Evolutionary conservation across 352 stramenopile genomes (phyloP).

Genomic region (Phytophthora sansomeana): DNA sequence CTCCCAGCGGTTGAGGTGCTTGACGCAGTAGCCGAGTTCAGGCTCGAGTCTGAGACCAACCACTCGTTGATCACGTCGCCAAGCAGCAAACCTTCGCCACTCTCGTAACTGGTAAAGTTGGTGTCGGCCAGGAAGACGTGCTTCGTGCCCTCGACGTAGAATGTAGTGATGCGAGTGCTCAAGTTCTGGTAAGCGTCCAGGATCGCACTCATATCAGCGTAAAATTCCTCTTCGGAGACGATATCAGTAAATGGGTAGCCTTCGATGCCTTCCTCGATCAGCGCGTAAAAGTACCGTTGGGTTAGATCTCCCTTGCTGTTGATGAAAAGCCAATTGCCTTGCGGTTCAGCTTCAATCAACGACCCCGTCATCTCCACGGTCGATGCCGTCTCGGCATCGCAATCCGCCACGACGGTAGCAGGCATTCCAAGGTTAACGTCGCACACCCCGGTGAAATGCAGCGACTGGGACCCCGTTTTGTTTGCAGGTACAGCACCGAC

Average conservation of each 20-base stretch:
- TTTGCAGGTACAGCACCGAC: conserved; percentile 56
- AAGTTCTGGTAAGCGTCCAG: conserved; percentile 38
- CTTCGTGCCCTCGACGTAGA: conserved; percentile 38
- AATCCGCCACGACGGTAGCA: conserved; percentile 44
- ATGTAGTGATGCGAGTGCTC: conserved; percentile 41
- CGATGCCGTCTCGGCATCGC: conserved; percentile 44
- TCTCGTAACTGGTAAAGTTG: conserved; percentile 39
- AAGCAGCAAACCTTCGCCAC: conserved; percentile 33
- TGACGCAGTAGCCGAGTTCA: conserved; percentile 20
- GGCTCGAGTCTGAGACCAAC: conserved; percentile 37
- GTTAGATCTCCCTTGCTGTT: conserved; percentile 65
- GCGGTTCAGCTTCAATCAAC: conserved; percentile 45
- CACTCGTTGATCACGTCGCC: conserved; percentile 42
- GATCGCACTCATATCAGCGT: conserved; percentile 44
- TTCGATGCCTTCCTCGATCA: conserved; percentile 58
- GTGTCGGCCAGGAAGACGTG: conserved; percentile 39
- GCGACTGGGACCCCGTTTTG: conserved; percentile 33
- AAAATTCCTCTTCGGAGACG: conserved; percentile 56
- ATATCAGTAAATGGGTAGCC: conserved; percentile 65
- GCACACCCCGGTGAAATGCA: conserved; percentile 50
- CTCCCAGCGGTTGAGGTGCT: background rate
- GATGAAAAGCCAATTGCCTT: conserved; percentile 66
- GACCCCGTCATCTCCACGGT: conserved; percentile 49
- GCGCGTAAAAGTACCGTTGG: conserved; percentile 69
- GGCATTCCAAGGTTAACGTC: conserved; percentile 38